Base-by-base conservation (phyloP, 140 eudicot species). In the Senecio squalidus region DNA sequence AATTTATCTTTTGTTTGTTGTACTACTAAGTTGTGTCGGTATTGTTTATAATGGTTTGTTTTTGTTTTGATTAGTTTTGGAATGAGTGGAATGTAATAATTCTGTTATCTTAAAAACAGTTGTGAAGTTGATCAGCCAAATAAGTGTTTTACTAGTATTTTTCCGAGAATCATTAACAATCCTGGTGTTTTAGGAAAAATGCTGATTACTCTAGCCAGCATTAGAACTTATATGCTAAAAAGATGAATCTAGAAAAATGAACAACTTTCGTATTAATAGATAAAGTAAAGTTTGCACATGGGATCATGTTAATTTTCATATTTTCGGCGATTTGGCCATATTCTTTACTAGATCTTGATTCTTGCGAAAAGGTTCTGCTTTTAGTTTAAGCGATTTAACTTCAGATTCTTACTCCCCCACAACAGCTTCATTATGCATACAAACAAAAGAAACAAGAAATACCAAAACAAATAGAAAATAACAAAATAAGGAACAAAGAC, bases 1-100 rank as follows among this genome's bases (percentile, higher is more conserved):
- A 47, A 4, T 38, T 25, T 18, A 28, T 49, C 29, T n/a, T 45
- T 60, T 55, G 34, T 52, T 62, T 71, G 65, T 43, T 78, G 80
- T 79, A 49, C 10, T 36, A n/a, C 13, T 36, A n/a, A 66, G 29
- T 30, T 30, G 57, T 79, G 18, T 62, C 22, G 24, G 38, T 51
- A 16, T n/a, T 60, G 60, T 62, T 68, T 21, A 67, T 65, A 56
- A 64, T 34, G 34, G 36, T 31, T 58, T 27, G 20, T 59, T 38
- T 60, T 14, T 47, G 28, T 64, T 46, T 43, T 55, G 9, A 56
- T 28, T 34, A 47, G 24, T 64, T 51, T 60, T 70, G 29, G 28
- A 61, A 65, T 17, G 33, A 23, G 33, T 18, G 34, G 28, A 9
- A 21, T 72, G 61, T 20, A 46, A 64, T 57, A 66, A 39, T 47